phyloP scores from a whole-genome alignment of 305 asterid genomes.

The Striga hermonthica region DNA sequence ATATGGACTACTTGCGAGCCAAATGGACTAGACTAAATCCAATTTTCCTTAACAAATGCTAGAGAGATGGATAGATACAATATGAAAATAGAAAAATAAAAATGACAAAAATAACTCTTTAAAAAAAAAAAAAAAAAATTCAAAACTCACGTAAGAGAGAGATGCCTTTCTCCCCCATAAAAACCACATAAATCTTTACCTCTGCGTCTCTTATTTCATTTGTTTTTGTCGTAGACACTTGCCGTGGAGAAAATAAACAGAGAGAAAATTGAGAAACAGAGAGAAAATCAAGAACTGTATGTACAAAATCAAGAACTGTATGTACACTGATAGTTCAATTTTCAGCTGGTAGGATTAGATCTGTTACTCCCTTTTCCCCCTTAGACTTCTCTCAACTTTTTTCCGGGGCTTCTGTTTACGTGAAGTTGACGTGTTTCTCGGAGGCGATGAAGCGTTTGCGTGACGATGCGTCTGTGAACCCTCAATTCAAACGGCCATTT shows the following conservation, averaged over 20 bases:
- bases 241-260: background rate
- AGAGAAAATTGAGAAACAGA: background rate
- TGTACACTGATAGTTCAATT: conserved; percentile 30
- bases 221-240: background rate
- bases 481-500: conserved; percentile 58
- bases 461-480: conserved; percentile 51
- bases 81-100: no score
- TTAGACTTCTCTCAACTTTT: conserved; percentile 33
- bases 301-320: background rate
- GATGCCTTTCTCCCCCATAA: conserved; percentile 31
- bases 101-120: no score
- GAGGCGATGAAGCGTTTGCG: conserved; percentile 69
- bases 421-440: conserved; percentile 32
- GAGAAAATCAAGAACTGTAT: no score
- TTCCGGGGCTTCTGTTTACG: conserved; percentile 21
- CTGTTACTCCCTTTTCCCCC: conserved; percentile 37
- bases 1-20: no score
- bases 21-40: no score
- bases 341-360: conserved; percentile 39
- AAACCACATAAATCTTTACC: conserved; percentile 34
- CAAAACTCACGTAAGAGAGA: conserved; percentile 27
- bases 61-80: no score
- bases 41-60: no score
- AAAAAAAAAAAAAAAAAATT: background rate
- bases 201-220: conserved; percentile 4